These are phyloP conservation scores for Xylariales sp. DNA, from an alignment of 2,329 filamentous ascomycete genomes.

Conservation along the genomic window DNA sequence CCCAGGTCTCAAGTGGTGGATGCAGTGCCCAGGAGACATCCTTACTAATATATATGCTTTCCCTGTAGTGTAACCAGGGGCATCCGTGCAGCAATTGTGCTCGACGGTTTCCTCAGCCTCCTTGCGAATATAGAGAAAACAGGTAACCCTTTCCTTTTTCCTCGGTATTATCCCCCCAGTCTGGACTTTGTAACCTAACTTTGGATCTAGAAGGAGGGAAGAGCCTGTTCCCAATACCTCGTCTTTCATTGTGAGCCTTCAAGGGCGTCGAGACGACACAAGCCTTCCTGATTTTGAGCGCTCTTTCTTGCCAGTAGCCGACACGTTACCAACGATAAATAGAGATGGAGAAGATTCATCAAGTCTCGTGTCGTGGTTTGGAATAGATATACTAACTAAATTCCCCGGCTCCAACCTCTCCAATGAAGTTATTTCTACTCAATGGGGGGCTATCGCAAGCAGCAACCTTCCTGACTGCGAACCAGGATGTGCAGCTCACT, in stretches of 20 bases:
- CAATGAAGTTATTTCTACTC: neutral
- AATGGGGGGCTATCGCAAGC: neutral
- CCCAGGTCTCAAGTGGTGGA: too few relatives aligned
- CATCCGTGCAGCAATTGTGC: constrained; percentile 6
- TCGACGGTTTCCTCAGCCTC: constrained; percentile 5
- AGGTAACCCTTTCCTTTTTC: neutral
- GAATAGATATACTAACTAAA: neutral
- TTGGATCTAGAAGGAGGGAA: neutral
- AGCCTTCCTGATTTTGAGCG: neutral
- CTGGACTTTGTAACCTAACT: too few relatives aligned
- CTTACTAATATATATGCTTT: neutral
- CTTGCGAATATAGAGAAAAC: constrained; percentile 6
- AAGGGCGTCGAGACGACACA: neutral
- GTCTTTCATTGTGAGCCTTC: neutral
- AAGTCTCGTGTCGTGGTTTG: neutral
- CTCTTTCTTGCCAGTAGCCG: neutral
- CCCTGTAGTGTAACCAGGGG: constrained; percentile 3
- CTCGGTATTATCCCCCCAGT: too few relatives aligned
- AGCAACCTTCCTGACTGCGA: constrained; percentile 1
- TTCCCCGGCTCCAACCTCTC: neutral
- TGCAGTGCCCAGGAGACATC: too few relatives aligned
- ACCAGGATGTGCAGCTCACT: constrained; percentile 1
- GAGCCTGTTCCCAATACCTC: constrained; percentile 1
- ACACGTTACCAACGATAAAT: neutral
- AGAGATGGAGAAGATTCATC: neutral